phyloP scores from a whole-genome alignment of 2,329 filamentous ascomycete genomes.

The Onygena corvina region DNA sequence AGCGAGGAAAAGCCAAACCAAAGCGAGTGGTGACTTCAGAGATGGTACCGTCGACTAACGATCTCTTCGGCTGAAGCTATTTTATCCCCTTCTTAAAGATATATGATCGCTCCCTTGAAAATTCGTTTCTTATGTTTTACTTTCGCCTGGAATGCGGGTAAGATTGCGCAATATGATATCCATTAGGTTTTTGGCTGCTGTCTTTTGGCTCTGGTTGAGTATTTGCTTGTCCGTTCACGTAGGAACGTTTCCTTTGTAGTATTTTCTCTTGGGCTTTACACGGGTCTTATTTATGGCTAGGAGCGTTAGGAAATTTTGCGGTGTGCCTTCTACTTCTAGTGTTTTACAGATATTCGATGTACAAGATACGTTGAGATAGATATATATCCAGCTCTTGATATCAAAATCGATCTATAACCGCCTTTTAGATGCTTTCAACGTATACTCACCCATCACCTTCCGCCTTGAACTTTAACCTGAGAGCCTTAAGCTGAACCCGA shows the following conservation, averaged over 20 bases:
- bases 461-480: not conserved
- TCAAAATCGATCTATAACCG: not conserved
- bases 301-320: not conserved
- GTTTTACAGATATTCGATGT: not conserved
- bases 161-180: conserved; percentile 2
- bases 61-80: conserved; percentile 11
- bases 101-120: not conserved
- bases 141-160: not conserved
- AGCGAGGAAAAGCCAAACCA: conserved; percentile 8
- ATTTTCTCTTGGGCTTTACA: not conserved
- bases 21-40: conserved; percentile 12
- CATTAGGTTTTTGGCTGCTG: not conserved
- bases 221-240: not conserved
- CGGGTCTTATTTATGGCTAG: not conserved
- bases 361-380: not conserved
- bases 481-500: not conserved
- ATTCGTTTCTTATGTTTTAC: not conserved
- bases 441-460: not conserved
- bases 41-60: conserved; percentile 13
- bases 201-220: not conserved
- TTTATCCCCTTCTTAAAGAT: not conserved
- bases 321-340: not conserved
- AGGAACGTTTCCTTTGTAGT: not conserved
- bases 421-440: not conserved
- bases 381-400: not conserved